Evolutionary conservation across 345 rosid species (phyloP).

Genomic region (Fremontodendron californicum): DNA sequence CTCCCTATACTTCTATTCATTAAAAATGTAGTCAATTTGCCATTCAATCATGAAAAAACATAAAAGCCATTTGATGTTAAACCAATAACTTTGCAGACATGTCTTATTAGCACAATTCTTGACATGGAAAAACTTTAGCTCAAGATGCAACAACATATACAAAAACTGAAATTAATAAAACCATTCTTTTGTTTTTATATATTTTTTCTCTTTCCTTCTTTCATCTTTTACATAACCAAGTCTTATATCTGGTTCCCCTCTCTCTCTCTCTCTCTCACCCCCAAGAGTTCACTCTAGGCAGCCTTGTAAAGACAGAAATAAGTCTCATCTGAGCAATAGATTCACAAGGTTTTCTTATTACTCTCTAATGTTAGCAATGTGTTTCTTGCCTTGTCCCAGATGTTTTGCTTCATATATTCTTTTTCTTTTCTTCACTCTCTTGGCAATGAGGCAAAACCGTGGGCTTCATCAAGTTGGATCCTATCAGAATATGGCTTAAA

Average conservation of each 20-base stretch:
- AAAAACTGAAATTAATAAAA: neutral
- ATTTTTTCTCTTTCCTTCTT: neutral
- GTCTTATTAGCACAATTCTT: neutral
- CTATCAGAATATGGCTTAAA: neutral
- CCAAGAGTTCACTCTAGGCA: neutral
- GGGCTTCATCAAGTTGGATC: neutral
- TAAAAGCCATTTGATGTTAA: neutral
- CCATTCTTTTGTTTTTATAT: neutral
- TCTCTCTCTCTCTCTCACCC: neutral
- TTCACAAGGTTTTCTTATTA: constrained; percentile 2
- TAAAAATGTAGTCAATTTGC: neutral
- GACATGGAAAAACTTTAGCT: neutral
- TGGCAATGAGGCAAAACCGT: neutral
- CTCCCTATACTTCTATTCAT: neutral
- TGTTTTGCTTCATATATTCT: neutral
- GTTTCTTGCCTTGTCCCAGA: neutral
- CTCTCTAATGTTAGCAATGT: neutral
- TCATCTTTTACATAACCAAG: neutral
- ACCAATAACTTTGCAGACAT: neutral
- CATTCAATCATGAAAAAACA: neutral
- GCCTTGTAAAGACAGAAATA: neutral
- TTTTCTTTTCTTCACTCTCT: neutral
- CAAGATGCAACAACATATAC: neutral
- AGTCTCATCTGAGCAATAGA: neutral
- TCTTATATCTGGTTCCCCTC: neutral